Conservation (phyloP, 208 protist genomes). For the Acanthamoeba triangularis region DNA sequence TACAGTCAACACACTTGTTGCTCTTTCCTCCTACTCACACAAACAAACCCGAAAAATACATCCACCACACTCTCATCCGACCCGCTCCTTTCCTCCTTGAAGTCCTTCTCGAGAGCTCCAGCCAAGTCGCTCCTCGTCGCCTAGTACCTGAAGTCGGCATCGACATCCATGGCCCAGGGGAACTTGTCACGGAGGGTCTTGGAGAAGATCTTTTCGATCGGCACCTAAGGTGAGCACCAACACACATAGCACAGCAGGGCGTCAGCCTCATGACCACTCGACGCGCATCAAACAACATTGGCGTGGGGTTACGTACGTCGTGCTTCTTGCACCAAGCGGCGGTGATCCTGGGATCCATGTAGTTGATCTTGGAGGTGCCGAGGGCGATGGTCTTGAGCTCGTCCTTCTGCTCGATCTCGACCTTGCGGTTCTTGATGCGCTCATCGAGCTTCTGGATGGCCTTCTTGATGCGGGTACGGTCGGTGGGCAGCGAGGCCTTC, state of each 20-base stretch:
- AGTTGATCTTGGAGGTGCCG: constrained; percentile 99
- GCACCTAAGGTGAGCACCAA: constrained; percentile 90
- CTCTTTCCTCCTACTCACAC: no score
- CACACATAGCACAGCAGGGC: neutral
- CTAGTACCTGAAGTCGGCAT: constrained; percentile 82
- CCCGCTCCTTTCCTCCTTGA: no score
- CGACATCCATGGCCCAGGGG: constrained; percentile 95
- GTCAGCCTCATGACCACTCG: no score
- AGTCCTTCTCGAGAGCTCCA: no score
- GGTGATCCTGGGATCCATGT: constrained; percentile 99
- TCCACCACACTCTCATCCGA: no score
- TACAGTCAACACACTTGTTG: no score
- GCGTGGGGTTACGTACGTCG: constrained; percentile 45
- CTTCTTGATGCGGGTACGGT: constrained; percentile 66
- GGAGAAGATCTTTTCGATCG: constrained; percentile 98
- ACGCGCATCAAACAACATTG: neutral
- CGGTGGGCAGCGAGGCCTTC: constrained; percentile 81
- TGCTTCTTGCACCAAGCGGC: constrained; percentile 96
- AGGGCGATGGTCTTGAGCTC: constrained; percentile 94
- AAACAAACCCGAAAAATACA: no score
- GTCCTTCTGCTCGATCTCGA: constrained; percentile 83
- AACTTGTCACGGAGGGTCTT: constrained; percentile 98
- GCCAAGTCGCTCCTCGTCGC: no score
- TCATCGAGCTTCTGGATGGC: constrained; percentile 76
- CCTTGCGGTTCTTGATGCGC: constrained; percentile 72